phyloP scores from a whole-genome alignment of 371 early-diverging fungal species.

The Actinomucor elegans region DNA sequence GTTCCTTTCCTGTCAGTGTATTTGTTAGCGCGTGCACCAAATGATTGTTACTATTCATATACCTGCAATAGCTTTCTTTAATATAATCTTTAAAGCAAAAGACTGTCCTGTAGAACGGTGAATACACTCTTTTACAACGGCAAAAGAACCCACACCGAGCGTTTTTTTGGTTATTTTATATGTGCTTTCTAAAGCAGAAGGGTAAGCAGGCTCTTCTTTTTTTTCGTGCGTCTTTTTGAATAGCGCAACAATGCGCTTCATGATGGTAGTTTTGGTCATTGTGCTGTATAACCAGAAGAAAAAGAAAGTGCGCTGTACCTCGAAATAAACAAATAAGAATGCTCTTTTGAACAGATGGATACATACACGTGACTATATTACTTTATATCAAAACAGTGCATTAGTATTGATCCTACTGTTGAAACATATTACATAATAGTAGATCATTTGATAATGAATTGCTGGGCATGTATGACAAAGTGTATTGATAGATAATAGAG shows the following conservation, averaged over 20 bases:
- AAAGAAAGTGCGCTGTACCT: too few species aligned
- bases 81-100: conserved; percentile 82
- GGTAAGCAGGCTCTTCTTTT: conserved; percentile 37
- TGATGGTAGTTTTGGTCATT: conserved; percentile 40
- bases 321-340: too few species aligned
- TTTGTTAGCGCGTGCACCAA: neutral
- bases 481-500: too few species aligned
- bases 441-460: too few species aligned
- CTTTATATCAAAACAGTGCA: too few species aligned
- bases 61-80: conserved; percentile 65
- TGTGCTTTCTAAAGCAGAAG: conserved; percentile 35
- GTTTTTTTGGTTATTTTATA: conserved; percentile 55
- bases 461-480: too few species aligned
- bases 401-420: too few species aligned
- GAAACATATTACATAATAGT: too few species aligned
- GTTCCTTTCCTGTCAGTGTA: conserved; percentile 60
- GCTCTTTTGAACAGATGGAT: too few species aligned
- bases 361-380: too few species aligned
- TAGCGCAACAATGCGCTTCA: conserved; percentile 47
- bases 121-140: conserved; percentile 75
- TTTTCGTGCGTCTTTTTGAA: conserved; percentile 53
- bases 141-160: conserved; percentile 75
- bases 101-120: conserved; percentile 58
- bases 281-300: neutral
- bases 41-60: neutral